Evolutionary conservation across 2,329 filamentous ascomycete genomes (phyloP).

Genomic region (Trichoderma sp.): DNA sequence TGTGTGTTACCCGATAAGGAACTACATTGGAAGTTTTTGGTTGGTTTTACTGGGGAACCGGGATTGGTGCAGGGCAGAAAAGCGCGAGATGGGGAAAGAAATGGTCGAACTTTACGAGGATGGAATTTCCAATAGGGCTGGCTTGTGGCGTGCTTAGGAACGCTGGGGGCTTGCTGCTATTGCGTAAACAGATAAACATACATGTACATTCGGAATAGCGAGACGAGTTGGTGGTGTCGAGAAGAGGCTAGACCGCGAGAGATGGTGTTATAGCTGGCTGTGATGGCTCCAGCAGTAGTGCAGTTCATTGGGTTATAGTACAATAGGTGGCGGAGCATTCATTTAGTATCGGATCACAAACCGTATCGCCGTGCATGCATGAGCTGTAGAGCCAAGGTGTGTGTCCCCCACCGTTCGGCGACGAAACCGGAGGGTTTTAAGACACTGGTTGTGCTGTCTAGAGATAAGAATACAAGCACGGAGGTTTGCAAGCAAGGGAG

Average conservation of each 20-base stretch:
- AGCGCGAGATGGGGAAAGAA: background rate
- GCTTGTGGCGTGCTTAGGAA: background rate
- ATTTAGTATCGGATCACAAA: background rate
- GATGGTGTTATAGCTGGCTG: background rate
- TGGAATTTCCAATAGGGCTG: background rate
- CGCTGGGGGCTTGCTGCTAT: background rate
- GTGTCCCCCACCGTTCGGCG: background rate
- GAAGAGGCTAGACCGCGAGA: background rate
- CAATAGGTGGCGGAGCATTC: too few relatives aligned
- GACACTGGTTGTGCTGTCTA: background rate
- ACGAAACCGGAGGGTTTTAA: background rate
- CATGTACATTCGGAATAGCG: background rate
- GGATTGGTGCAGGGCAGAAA: background rate
- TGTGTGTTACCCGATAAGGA: background rate
- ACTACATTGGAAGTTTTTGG: background rate
- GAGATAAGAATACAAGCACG: background rate
- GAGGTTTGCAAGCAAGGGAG: background rate
- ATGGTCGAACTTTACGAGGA: background rate
- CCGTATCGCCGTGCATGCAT: background rate
- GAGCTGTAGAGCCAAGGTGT: background rate
- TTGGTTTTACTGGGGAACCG: background rate
- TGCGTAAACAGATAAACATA: background rate
- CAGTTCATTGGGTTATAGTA: background rate
- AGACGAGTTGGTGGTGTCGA: background rate
- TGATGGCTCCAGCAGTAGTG: background rate